Percentiles rank a stretch among this genome's conserved stretches.
Evolutionary conservation across 306 rosid species (phyloP).

Genomic region (Senna tora): DNA sequence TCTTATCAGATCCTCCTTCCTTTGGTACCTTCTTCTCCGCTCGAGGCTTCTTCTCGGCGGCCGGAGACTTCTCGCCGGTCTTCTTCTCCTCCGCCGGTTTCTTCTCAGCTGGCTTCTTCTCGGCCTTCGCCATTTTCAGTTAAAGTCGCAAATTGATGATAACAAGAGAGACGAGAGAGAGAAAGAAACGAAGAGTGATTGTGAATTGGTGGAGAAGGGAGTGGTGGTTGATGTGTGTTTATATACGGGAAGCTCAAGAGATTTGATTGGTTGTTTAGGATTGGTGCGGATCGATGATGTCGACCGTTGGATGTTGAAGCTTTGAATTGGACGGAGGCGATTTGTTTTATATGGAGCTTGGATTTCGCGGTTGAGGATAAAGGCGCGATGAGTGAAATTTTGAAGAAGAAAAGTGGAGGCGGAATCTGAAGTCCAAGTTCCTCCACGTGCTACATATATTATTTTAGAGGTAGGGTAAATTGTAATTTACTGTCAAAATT

Average conservation of each 20-base stretch:
- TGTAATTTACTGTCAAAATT: too few relatives aligned
- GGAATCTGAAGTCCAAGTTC: not conserved
- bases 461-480: too few relatives aligned
- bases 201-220: too few relatives aligned
- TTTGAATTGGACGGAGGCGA: conserved; percentile 30
- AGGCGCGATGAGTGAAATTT: not conserved
- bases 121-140: conserved; percentile 40
- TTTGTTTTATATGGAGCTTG: not conserved
- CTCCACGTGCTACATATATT: not conserved
- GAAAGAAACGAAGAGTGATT: not conserved
- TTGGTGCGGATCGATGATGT: conserved; percentile 44
- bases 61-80: conserved; percentile 54
- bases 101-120: conserved; percentile 56
- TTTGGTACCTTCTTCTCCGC: conserved; percentile 67
- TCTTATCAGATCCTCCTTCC: conserved; percentile 54
- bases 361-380: conserved; percentile 32
- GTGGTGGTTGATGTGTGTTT: not conserved
- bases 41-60: conserved; percentile 61
- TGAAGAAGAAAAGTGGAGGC: not conserved
- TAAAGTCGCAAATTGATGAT: too few relatives aligned
- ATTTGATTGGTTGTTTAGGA: conserved; percentile 30
- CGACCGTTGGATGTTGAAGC: conserved; percentile 26
- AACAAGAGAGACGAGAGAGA: too few relatives aligned
- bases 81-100: conserved; percentile 54
- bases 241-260: not conserved